Conservation (phyloP, 2,329 filamentous ascomycete genomes). For the Arthroderma uncinatum region DNA sequence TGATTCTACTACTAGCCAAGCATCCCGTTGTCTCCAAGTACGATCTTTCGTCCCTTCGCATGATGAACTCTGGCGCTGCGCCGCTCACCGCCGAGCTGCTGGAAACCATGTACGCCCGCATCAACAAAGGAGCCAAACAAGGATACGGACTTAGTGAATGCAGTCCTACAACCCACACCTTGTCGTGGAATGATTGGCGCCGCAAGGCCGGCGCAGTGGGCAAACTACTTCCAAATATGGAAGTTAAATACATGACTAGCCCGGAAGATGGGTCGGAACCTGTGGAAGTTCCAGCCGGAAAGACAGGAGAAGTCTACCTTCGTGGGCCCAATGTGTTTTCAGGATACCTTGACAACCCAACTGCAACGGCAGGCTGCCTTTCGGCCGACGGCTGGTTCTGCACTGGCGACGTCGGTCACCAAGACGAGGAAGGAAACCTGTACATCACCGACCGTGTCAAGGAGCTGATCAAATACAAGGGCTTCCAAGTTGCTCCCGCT, state of each 20-base stretch:
- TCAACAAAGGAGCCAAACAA: slow-evolving; percentile 76
- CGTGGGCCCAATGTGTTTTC: slow-evolving; percentile 54
- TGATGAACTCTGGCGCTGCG: slow-evolving; percentile 79
- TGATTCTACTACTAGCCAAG: slow-evolving; percentile 71
- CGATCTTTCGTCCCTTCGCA: slow-evolving; percentile 64
- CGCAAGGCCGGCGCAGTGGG: slow-evolving; percentile 68
- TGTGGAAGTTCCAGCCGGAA: slow-evolving; percentile 48
- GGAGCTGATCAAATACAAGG: slow-evolving; percentile 53
- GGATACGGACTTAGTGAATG: slow-evolving; percentile 87
- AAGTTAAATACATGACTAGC: slow-evolving; percentile 63
- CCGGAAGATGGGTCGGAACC: slow-evolving; percentile 40
- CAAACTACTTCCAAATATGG: slow-evolving; percentile 63
- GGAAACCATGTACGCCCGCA: slow-evolving; percentile 59
- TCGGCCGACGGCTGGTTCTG: slow-evolving; percentile 71
- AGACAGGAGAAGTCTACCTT: slow-evolving; percentile 59
- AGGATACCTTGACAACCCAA: slow-evolving; percentile 50
- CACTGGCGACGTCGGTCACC: slow-evolving; percentile 75
- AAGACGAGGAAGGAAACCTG: slow-evolving; percentile 67
- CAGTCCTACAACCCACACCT: slow-evolving; percentile 64
- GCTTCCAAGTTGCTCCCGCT: slow-evolving; percentile 59
- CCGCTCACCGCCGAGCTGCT: slow-evolving; percentile 73
- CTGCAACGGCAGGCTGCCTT: slow-evolving; percentile 46
- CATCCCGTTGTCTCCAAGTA: slow-evolving; percentile 68
- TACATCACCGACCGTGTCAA: slow-evolving; percentile 83
- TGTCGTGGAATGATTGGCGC: slow-evolving; percentile 65